Percentiles rank a stretch among this genome's conserved stretches.
phyloP scores from a whole-genome alignment of 2,329 filamentous ascomycete genomes.

The Cyphellophora europaea region DNA sequence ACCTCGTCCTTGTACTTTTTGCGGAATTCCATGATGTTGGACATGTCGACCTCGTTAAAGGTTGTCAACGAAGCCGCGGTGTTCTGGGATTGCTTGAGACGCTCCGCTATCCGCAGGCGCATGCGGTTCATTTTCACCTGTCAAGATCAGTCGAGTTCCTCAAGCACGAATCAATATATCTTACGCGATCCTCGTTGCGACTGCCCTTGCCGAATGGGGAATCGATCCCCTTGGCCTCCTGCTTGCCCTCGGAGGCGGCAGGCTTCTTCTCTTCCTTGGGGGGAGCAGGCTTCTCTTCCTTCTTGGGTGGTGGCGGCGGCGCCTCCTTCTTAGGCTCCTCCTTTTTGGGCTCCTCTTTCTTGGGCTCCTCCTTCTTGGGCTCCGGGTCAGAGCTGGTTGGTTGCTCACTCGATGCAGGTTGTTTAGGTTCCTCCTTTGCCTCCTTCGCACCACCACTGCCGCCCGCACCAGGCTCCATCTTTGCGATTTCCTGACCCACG shows the following conservation, averaged over 20 bases:
- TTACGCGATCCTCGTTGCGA: slow-evolving; percentile 79
- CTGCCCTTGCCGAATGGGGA: slow-evolving; percentile 46
- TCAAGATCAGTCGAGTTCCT: no score
- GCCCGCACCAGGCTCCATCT: slow-evolving; percentile 68
- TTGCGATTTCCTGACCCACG: slow-evolving; percentile 85
- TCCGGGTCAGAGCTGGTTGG: slow-evolving; percentile 47
- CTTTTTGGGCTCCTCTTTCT: slow-evolving; percentile 31
- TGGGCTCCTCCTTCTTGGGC: slow-evolving; percentile 36
- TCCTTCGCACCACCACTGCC: slow-evolving; percentile 48
- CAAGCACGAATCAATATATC: slow-evolving; percentile 6
- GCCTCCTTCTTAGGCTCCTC: slow-evolving; percentile 18
- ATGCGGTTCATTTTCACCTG: slow-evolving; percentile 99
- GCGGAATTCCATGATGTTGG: slow-evolving; percentile 90
- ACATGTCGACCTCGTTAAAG: slow-evolving; percentile 99
- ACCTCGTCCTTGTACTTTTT: slow-evolving; percentile 96
- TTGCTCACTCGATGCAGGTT: slow-evolving; percentile 44
- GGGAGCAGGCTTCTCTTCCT: slow-evolving; percentile 26
- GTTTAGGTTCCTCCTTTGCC: slow-evolving; percentile 49
- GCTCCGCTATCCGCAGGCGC: slow-evolving; percentile 93
- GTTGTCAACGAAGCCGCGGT: slow-evolving; percentile 94
- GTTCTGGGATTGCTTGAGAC: slow-evolving; percentile 98
- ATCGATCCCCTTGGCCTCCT: slow-evolving; percentile 19
- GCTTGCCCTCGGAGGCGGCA: slow-evolving; percentile 19
- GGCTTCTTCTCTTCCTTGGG: slow-evolving; percentile 24
- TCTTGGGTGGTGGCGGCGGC: slow-evolving; percentile 22